Conservation (phyloP, 148 eudicot genomes). For the Cornus kousa region DNA sequence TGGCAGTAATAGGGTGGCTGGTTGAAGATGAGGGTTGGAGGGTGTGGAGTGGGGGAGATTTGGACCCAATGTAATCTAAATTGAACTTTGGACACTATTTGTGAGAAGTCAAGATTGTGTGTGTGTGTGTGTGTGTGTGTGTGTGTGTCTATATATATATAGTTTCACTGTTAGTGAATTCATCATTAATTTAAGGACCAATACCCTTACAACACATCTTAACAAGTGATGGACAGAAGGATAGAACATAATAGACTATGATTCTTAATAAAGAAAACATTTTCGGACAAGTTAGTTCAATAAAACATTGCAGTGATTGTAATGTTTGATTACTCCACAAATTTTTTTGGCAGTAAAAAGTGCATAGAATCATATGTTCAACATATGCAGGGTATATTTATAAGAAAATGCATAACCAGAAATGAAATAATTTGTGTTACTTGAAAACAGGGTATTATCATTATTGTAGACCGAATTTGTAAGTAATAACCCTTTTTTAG, state of each 20-base stretch:
- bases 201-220: not conserved
- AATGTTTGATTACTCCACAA: too few relatives aligned
- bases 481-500: too few relatives aligned
- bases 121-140: not conserved
- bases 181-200: not conserved
- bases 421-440: too few relatives aligned
- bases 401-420: too few relatives aligned
- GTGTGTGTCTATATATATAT: too few relatives aligned
- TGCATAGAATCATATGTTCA: too few relatives aligned
- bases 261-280: too few relatives aligned
- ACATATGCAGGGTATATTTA: too few relatives aligned
- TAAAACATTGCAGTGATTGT: not conserved
- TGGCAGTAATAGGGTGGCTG: conserved; percentile 48
- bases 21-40: conserved; percentile 53
- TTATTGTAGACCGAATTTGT: too few relatives aligned
- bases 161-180: not conserved
- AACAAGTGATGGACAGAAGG: not conserved
- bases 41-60: conserved; percentile 34
- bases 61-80: not conserved
- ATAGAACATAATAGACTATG: not conserved
- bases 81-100: not conserved
- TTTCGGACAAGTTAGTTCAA: not conserved
- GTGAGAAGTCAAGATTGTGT: not conserved
- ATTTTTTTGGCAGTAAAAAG: too few relatives aligned
- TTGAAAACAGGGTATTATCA: too few relatives aligned